phyloP scores from a whole-genome alignment of 345 rosid genomes.

The Lepidium sativum region DNA sequence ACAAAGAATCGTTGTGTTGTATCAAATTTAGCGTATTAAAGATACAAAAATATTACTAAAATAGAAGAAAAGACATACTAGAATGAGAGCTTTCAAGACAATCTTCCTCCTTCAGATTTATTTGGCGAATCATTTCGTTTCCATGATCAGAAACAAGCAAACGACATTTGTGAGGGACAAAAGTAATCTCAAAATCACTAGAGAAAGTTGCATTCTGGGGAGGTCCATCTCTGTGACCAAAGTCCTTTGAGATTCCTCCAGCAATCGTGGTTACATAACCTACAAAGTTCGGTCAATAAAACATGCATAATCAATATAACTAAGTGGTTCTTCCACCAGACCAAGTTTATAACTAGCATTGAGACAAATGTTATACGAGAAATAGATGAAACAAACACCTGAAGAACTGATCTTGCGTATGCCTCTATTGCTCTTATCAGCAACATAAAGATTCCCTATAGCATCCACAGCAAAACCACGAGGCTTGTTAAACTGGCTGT shows the following conservation, averaged over 20 bases:
- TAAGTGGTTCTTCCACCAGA: not conserved
- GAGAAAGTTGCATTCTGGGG: conserved; percentile 71
- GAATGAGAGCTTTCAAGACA: conserved; percentile 42
- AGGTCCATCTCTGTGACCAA: conserved; percentile 52
- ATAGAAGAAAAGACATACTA: conserved; percentile 12
- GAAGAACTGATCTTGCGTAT: conserved; percentile 55
- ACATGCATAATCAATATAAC: not conserved
- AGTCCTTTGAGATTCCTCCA: conserved; percentile 35
- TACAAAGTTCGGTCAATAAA: conserved; percentile 1
- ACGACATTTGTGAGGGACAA: conserved; percentile 44
- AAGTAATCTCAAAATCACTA: conserved; percentile 42
- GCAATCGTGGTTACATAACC: conserved; percentile 56
- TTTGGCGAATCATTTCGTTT: conserved; percentile 44
- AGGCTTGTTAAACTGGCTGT: conserved; percentile 44
- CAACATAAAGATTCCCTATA: conserved; percentile 63
- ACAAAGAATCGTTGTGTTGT: not conserved
- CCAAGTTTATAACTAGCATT: not conserved
- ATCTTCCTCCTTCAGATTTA: conserved; percentile 55
- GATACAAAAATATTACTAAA: not conserved
- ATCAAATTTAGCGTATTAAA: not conserved
- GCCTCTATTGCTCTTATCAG: conserved; percentile 43
- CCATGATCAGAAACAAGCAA: conserved; percentile 63
- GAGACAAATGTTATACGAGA: not conserved
- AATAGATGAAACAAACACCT: conserved; percentile 31
- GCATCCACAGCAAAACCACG: conserved; percentile 46